A percentile compares a stretch with the other conserved stretches of the same genome.
These are phyloP conservation scores for Skeletonema tropicum DNA, from an alignment of 108 stramenopile species.

Conservation along the genomic window DNA sequence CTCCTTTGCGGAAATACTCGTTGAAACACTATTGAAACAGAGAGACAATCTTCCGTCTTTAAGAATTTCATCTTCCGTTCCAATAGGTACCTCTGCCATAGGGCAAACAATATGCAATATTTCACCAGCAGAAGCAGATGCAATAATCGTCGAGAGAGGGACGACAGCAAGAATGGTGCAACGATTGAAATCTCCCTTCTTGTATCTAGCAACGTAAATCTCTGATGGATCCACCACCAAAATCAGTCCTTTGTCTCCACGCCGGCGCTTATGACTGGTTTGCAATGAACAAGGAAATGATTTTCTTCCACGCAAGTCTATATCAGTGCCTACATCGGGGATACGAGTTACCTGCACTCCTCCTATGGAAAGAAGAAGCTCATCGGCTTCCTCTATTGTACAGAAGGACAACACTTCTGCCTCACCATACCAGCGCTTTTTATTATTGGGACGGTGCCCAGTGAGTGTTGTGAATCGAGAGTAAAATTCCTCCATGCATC, in stretches of 20 bases:
- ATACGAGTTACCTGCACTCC: constrained; percentile 48
- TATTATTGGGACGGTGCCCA: constrained; percentile 3
- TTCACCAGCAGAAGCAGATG: constrained; percentile 9
- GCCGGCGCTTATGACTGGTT: constrained; percentile 8
- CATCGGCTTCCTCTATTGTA: constrained; percentile 64
- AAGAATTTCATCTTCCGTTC: constrained; percentile 21
- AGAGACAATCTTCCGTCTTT: constrained; percentile 82
- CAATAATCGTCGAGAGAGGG: constrained; percentile 68
- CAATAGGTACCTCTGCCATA: constrained; percentile 32
- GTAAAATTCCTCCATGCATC: constrained; percentile 50
- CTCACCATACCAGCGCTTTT: constrained; percentile 28
- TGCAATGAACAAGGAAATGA: constrained; percentile 57
- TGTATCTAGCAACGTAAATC: constrained; percentile 59
- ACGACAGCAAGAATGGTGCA: constrained; percentile 58
- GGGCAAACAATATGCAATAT: background rate
- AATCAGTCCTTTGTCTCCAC: constrained; percentile 11
- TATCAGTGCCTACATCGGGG: constrained; percentile 53
- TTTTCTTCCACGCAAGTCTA: constrained; percentile 76
- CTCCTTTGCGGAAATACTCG: constrained; percentile 63
- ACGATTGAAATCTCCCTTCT: constrained; percentile 36
- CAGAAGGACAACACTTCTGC: constrained; percentile 30
- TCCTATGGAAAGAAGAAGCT: constrained; percentile 57
- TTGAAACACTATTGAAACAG: constrained; percentile 57
- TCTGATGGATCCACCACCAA: constrained; percentile 78
- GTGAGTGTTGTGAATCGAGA: constrained; percentile 17